These are phyloP conservation scores for Agrostemma githago DNA, from an alignment of 148 eudicot genomes.

Conservation along the genomic window DNA sequence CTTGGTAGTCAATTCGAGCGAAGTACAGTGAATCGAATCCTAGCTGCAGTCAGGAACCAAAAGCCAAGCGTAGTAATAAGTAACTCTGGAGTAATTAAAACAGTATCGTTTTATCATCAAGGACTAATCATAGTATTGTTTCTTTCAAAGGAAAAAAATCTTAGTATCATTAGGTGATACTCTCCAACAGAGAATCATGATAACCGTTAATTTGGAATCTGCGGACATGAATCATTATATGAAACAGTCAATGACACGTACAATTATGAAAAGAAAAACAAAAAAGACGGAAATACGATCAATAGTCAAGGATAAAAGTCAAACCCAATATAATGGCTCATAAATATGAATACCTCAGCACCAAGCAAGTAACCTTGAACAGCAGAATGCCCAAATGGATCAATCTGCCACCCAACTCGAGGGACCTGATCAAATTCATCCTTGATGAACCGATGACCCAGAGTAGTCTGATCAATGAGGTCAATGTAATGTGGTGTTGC, in stretches of 20 bases:
- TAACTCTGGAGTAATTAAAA: not conserved
- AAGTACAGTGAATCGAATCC: conserved; percentile 75
- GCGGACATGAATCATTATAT: too few species aligned
- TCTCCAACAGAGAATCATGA: not conserved
- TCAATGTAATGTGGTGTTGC: conserved; percentile 76
- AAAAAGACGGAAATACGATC: too few species aligned
- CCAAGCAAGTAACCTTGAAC: conserved; percentile 82
- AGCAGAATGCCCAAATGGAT: conserved; percentile 87
- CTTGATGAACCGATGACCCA: conserved; percentile 64
- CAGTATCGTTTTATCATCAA: not conserved
- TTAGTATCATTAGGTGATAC: not conserved
- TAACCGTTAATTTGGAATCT: not conserved
- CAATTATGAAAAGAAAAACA: too few species aligned
- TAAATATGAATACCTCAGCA: conserved; percentile 49
- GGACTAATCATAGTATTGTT: not conserved
- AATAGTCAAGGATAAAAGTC: too few species aligned
- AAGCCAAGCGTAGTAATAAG: not conserved
- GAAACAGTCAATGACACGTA: too few species aligned
- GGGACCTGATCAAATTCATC: conserved; percentile 56
- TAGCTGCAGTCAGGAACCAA: conserved; percentile 35
- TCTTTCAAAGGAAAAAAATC: not conserved
- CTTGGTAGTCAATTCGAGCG: conserved; percentile 83
- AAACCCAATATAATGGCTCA: not conserved
- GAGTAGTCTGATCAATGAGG: conserved; percentile 71
- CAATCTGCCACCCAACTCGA: conserved; percentile 86